Evolutionary conservation across 2,329 filamentous ascomycete genomes (phyloP).

Genomic region (Boeremia lycopersici): DNA sequence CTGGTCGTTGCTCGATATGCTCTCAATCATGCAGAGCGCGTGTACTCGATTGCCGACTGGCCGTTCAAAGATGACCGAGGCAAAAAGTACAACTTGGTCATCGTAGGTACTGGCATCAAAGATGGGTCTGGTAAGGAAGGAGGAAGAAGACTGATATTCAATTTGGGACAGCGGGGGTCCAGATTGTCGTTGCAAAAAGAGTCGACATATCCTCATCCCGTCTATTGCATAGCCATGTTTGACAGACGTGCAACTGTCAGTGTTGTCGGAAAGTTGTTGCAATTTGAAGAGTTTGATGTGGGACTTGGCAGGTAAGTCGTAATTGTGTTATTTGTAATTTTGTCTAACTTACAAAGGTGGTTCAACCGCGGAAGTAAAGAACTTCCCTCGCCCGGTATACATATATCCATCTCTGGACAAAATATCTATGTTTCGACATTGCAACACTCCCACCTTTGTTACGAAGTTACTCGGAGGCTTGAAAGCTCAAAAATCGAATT

Average conservation of each 20-base stretch:
- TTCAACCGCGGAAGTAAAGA: constrained; percentile 45
- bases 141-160: constrained; percentile 41
- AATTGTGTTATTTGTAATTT: not conserved
- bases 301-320: constrained; percentile 25
- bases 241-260: constrained; percentile 33
- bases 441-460: constrained; percentile 59
- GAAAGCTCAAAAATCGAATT: constrained; percentile 31
- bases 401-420: constrained; percentile 54
- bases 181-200: constrained; percentile 58
- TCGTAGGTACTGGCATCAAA: constrained; percentile 59
- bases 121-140: constrained; percentile 23
- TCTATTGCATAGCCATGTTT: constrained; percentile 41
- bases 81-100: constrained; percentile 66
- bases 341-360: constrained; percentile 43
- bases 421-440: constrained; percentile 62
- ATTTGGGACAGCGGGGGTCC: constrained; percentile 46
- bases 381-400: constrained; percentile 57
- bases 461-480: constrained; percentile 48
- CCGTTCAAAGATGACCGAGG: constrained; percentile 58
- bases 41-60: constrained; percentile 70
- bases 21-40: constrained; percentile 62
- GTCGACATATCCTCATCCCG: constrained; percentile 36
- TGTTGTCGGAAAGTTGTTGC: constrained; percentile 33
- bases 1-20: constrained; percentile 59
- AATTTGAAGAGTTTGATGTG: constrained; percentile 38